A percentile compares a stretch with the other conserved stretches of the same genome.
Conservation (phyloP, 202 grass and related monocot genomes). For the Cymbopogon flexuosus region DNA sequence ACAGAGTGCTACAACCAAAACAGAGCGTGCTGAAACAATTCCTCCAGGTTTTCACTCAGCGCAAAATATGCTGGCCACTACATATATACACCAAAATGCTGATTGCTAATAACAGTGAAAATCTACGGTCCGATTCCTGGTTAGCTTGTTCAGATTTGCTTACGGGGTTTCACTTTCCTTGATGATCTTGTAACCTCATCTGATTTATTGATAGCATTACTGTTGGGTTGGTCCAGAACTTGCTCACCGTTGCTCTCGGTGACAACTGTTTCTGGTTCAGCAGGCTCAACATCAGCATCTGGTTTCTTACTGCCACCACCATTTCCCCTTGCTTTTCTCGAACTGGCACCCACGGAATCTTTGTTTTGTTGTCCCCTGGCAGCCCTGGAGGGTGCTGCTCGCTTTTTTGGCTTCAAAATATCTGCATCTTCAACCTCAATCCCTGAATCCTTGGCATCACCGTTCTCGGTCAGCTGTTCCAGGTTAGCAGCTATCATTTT, state of each 20-base stretch:
- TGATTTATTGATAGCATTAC: not conserved
- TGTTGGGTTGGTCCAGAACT: not conserved
- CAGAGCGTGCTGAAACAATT: not conserved
- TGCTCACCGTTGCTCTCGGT: not conserved
- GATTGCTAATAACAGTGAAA: not conserved
- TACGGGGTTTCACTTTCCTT: conserved; percentile 24
- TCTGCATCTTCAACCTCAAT: not conserved
- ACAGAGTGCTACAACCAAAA: not conserved
- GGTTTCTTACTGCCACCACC: conserved; percentile 9
- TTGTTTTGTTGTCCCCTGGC: conserved; percentile 15
- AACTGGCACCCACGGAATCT: not conserved
- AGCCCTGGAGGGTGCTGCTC: conserved; percentile 14
- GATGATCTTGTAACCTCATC: conserved; percentile 16
- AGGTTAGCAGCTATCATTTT: conserved; percentile 26
- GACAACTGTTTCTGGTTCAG: not conserved
- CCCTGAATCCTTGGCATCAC: conserved; percentile 17
- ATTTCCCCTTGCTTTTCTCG: conserved; percentile 24
- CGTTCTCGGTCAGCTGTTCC: conserved; percentile 27
- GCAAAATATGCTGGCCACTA: not conserved
- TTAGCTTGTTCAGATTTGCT: conserved; percentile 5
- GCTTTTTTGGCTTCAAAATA: conserved; percentile 32
- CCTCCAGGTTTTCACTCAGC: not conserved
- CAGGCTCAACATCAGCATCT: not conserved
- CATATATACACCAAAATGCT: conserved; percentile 1
- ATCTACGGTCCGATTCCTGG: not conserved